These are phyloP conservation scores for Penicillium flavigenum DNA, from an alignment of 495 filamentous ascomycete genomes.

Conservation along the genomic window DNA sequence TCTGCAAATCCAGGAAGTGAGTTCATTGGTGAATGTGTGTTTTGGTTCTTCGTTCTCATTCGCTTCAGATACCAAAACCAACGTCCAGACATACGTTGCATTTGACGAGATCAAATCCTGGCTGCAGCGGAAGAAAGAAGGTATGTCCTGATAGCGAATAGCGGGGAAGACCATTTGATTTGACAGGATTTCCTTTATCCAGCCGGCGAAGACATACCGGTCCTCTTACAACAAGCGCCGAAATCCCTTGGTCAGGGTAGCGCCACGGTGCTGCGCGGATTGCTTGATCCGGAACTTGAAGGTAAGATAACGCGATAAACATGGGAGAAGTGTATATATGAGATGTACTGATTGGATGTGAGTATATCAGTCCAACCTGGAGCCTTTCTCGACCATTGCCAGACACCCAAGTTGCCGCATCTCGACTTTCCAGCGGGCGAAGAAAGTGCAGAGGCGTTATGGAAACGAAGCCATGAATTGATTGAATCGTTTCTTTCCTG, in stretches of 20 bases:
- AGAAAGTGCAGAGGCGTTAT: constrained; percentile 41
- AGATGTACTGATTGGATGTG: neutral
- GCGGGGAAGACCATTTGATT: neutral
- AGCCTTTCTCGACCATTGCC: constrained; percentile 35
- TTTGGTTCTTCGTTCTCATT: neutral
- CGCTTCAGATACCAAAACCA: constrained; percentile 24
- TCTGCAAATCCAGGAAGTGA: constrained; percentile 30
- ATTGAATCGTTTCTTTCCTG: constrained; percentile 28
- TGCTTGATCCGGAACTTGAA: constrained; percentile 27
- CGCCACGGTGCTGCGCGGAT: constrained; percentile 22
- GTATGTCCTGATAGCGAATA: constrained; percentile 5
- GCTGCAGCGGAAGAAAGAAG: constrained; percentile 26
- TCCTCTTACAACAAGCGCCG: constrained; percentile 25
- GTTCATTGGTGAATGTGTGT: neutral
- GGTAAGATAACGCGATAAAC: constrained; percentile 15
- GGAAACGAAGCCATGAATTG: constrained; percentile 51
- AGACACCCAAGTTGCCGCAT: constrained; percentile 23
- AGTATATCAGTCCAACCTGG: constrained; percentile 23
- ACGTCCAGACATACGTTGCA: constrained; percentile 20
- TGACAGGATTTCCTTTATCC: neutral
- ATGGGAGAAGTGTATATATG: neutral
- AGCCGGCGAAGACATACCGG: constrained; percentile 24
- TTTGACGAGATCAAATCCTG: constrained; percentile 25
- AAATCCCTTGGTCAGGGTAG: constrained; percentile 25
- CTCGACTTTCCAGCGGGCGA: constrained; percentile 35